Base-by-base conservation (phyloP, 495 filamentous ascomycete genomes). In the Aspergillus nanangensis region DNA sequence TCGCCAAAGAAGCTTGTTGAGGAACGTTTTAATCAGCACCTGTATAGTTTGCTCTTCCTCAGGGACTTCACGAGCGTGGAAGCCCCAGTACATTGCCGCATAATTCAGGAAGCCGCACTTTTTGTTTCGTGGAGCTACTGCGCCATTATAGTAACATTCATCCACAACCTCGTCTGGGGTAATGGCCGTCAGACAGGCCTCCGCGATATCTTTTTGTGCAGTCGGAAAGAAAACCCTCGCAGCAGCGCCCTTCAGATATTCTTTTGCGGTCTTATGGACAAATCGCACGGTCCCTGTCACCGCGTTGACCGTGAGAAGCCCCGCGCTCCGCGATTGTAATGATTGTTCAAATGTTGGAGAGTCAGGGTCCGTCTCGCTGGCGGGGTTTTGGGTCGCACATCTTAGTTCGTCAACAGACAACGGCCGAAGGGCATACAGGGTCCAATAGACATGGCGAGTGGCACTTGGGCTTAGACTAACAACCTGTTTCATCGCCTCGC, bases 1-100 rank as follows among this genome's bases (percentile, higher is more conserved):
- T 42, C 63, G 52, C 65, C 65, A 69, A 1, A 32, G 38, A n/a
- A 69, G 50, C 29, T 69, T 69, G 22, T 69, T 69, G 15, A 69
- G 48, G 25, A 69, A 69, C 0, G 65, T 44, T 14, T 38, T 43
- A 23, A 64, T 61, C 0, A 69, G 34, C 0, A 69, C 65, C 17
- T 66, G 61, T 0, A 43, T 62, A 0, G 63, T 60, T 24, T 56
- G 53, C 40, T 69, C 65, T 8, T 66, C 62, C 14, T 65, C 61
- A 0, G 32, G 25, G 0, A 62, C 52, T 8, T 63, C 56, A 0
- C 56, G 47, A 0, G 65, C 54, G 45, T 69, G 65, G 5, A 48
- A 35, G 5, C 65, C 65, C 65, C 65, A 69, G 23, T 59, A 62
- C 8, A 36, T 52, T 1, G 61, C 45, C 1, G 65, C 61, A 38